phyloP scores from a whole-genome alignment of 1,284 basidiomycete genomes.

The Ganoderma sp. region DNA sequence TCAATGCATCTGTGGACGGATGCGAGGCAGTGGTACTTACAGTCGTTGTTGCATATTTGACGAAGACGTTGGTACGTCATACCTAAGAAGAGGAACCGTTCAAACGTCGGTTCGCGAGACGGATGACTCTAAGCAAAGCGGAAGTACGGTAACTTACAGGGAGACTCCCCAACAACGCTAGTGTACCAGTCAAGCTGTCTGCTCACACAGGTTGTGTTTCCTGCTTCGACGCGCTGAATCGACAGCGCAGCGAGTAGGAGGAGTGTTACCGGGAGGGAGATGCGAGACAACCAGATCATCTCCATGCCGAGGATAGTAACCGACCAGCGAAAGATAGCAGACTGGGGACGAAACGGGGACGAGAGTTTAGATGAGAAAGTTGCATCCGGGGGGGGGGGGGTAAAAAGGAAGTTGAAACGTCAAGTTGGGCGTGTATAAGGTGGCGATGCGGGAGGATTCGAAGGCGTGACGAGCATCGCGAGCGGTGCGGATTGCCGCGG shows the following conservation, averaged over 20 bases:
- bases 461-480: neutral
- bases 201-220: neutral
- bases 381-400: too few species aligned
- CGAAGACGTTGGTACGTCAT: conserved; percentile 21
- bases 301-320: neutral
- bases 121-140: neutral
- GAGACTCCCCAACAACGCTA: neutral
- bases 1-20: neutral
- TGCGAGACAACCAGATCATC: neutral
- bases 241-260: neutral
- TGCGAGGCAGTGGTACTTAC: conserved; percentile 4
- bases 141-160: neutral
- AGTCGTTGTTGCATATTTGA: conserved; percentile 22
- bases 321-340: neutral
- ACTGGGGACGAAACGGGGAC: neutral
- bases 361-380: neutral
- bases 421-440: neutral
- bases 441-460: neutral
- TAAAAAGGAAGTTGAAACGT: neutral
- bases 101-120: neutral
- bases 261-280: neutral
- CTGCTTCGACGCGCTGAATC: neutral
- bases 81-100: conserved; percentile 9
- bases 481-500: neutral
- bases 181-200: conserved; percentile 1